Evolutionary conservation across 2,329 filamentous ascomycete species (phyloP).

Genomic region (Cladophialophora bantiana): DNA sequence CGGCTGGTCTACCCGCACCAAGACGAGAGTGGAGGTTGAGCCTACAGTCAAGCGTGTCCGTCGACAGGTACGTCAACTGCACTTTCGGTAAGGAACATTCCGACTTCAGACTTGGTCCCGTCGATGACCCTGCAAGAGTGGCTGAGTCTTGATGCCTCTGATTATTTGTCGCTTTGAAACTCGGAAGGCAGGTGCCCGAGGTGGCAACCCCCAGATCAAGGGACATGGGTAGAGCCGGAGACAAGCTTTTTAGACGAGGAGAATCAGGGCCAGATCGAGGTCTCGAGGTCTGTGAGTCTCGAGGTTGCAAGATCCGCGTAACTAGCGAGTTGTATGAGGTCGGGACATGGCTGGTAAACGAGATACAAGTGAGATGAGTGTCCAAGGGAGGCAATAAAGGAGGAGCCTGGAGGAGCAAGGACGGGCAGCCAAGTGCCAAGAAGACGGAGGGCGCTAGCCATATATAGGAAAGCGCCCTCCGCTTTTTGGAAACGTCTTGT

Average conservation of each 20-base stretch:
- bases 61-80: background rate
- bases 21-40: background rate
- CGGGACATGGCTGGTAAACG: slow-evolving; percentile 16
- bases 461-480: background rate
- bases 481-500: slow-evolving; percentile 24
- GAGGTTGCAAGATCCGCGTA: slow-evolving; percentile 10
- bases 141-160: slow-evolving; percentile 22
- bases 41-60: background rate
- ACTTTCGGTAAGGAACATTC: slow-evolving; percentile 27
- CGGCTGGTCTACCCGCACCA: background rate
- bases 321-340: slow-evolving; percentile 24
- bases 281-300: background rate
- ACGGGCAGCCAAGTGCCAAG: background rate
- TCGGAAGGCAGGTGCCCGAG: slow-evolving; percentile 24
- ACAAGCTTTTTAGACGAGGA: slow-evolving; percentile 22
- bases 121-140: slow-evolving; percentile 25
- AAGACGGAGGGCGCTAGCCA: background rate
- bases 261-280: slow-evolving; percentile 15
- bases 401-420: too few relatives aligned
- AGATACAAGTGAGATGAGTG: slow-evolving; percentile 7
- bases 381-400: background rate
- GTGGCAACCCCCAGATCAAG: slow-evolving; percentile 17
- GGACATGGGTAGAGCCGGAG: slow-evolving; percentile 14
- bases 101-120: slow-evolving; percentile 16
- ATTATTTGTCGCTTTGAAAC: slow-evolving; percentile 29